A percentile compares a stretch with the other conserved stretches of the same genome.
Conservation (phyloP, 1,284 basidiomycete genomes). For the Marasmius fiardii region DNA sequence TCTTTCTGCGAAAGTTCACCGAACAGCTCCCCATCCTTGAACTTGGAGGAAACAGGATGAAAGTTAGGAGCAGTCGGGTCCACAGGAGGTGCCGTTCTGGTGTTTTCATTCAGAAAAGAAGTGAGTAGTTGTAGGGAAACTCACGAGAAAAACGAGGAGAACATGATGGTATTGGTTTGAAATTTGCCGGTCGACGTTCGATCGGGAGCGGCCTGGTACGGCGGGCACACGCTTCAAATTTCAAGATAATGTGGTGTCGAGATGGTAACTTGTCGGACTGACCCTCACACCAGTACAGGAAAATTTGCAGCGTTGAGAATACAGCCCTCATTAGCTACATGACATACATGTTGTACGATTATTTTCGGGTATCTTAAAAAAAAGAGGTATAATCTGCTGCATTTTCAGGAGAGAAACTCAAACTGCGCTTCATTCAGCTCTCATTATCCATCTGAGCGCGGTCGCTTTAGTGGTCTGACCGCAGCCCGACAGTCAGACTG, state of each 20-base stretch:
- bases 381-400: neutral
- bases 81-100: conserved; percentile 48
- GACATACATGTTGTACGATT: neutral
- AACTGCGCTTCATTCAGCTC: too few relatives aligned
- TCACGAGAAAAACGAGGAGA: conserved; percentile 71
- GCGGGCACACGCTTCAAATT: too few relatives aligned
- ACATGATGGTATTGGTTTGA: conserved; percentile 47
- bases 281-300: too few relatives aligned
- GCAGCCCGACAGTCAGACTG: neutral
- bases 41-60: conserved; percentile 66
- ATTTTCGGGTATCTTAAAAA: neutral
- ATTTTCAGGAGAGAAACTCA: neutral
- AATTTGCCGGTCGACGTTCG: conserved; percentile 4
- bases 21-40: conserved; percentile 55
- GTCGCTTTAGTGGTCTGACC: conserved; percentile 8
- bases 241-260: neutral
- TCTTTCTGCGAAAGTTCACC: conserved; percentile 74
- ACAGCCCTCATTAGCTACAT: neutral
- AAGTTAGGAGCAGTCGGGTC: conserved; percentile 74
- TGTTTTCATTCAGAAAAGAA: conserved; percentile 18
- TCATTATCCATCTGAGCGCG: neutral
- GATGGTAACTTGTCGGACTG: neutral
- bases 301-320: too few relatives aligned
- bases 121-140: conserved; percentile 27
- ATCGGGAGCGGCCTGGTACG: too few relatives aligned